Evolutionary conservation across 1,284 basidiomycete genomes (phyloP), one percentile per base, ranked within the genome.

Genomic region (Microbotryum silenes-acaulis): DNA sequence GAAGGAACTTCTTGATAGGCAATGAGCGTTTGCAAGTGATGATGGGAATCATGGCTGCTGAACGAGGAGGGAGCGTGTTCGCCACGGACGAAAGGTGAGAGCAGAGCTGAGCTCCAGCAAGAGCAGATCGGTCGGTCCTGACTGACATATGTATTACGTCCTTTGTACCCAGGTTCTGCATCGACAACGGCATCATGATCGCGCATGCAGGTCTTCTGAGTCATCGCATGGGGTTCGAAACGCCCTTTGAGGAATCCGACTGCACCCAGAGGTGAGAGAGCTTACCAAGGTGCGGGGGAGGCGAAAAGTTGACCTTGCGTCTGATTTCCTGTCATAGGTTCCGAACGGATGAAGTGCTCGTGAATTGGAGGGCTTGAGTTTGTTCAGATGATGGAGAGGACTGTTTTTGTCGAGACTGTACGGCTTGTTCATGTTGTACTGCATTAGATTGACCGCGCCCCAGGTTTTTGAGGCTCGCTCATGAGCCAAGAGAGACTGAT

Each of bases 171-270:
- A 94, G 92, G 59, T 97, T 96, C 77, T 97, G 94, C 76, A 97
- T 99, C 66, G 96, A 99, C 77, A 99, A 99, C 72, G 96, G 96
- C 3, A 94, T 98, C 72, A 99, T 99, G 96, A 98, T 99, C 61
- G 96, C 96, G 1, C 96, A 99, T 75, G 96, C 96, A 2, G 94
- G 29, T 6, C 79, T 99, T 53, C 80, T 99, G 46, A 85, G 87
- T 62, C 91, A 85, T 75, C 82, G 96, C 7, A 97, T 96, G 91
- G 94, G 94, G n/a, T 81, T 85, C 67, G 77, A 77, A 52, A 96
- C 91, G 1, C 82, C 86, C 3, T 72, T 97, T 42, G 76, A 81
- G 48, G 84, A 93, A 74, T 91, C 86, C 61, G 86, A 83, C 44
- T 92, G 90, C 69, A 97, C 91, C 7, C 92, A 97, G 77, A 81